Evolutionary conservation across 2,329 filamentous ascomycete species (phyloP), one percentile per base, ranked within the genome.

Genomic region (Claviceps monticola): DNA sequence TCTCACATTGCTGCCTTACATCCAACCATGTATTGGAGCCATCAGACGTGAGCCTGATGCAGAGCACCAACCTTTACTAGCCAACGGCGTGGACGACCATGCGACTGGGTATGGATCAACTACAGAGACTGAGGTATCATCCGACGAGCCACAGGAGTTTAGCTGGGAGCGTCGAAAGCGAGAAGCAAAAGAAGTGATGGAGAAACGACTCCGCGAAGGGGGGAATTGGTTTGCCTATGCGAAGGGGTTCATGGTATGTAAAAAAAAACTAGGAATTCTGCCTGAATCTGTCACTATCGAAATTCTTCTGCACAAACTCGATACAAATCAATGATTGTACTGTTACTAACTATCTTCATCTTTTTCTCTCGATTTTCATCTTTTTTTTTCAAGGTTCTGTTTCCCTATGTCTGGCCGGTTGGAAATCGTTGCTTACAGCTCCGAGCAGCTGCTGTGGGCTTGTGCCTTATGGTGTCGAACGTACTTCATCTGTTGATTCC

Each of bases 361-460:
- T 8, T 9, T 9, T 14, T 4, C 11, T 26, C 23, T 26, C 23
- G 23, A 26, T 34, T 34, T 29, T 29, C 26, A 29, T 29, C 8
- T 13, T 9, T n/a, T 9, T n/a, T n/a, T n/a, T 14, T 4, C 17
- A 52, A 83, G 79, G 69, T 91, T 38, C 84, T 95, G 63, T 71
- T 90, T 29, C 87, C 86, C 0, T 86, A 88, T 61, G 72, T 95
- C 19, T 90, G 86, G 80, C 88, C 89, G 1, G 75, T 79, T 49
- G 76, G 82, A 43, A 78, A 84, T 59, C 75, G 72, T 50, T 65
- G 69, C 14, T 74, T 93, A 17, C 86, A 93, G 62, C 64, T 85
- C 17, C 82, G 82, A 51, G 78, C 86, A 19, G 68, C 77, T 11
- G 71, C 86, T 4, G 82, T 93, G 45, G 76, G 77, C 0, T 44